Percentiles rank a stretch among this genome's conserved stretches.
Evolutionary conservation across 768 basidiomycete species (phyloP).

Genomic region (Lactarius evosmus): DNA sequence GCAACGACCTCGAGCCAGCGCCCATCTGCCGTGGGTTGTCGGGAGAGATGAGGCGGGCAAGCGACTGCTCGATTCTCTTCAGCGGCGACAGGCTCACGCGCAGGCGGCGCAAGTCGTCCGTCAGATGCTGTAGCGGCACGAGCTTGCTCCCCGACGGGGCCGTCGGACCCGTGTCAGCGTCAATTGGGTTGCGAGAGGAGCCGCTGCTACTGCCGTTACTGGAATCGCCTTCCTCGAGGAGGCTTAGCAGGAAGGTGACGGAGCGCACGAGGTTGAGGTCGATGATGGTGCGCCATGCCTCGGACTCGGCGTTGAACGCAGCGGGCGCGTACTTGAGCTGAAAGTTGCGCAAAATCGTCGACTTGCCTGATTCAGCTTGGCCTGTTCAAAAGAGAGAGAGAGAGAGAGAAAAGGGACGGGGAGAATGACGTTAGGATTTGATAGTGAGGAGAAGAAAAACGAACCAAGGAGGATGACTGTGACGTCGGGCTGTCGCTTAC

Average conservation of each 20-base stretch:
- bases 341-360: constrained; percentile 64
- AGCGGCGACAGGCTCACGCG: constrained; percentile 53
- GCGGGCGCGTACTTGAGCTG: constrained; percentile 59
- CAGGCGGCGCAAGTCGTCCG: constrained; percentile 42
- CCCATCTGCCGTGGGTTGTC: constrained; percentile 28
- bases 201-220: constrained; percentile 10
- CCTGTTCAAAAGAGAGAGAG: constrained; percentile 44
- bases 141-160: constrained; percentile 14
- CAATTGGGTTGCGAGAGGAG: constrained; percentile 43
- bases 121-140: constrained; percentile 23
- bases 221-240: constrained; percentile 32
- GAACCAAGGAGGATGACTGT: constrained; percentile 58
- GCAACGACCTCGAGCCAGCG: constrained; percentile 20
- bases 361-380: constrained; percentile 68
- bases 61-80: constrained; percentile 51
- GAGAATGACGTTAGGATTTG: neutral
- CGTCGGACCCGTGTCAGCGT: constrained; percentile 12
- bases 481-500: constrained; percentile 40
- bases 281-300: constrained; percentile 62
- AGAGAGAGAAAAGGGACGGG: neutral
- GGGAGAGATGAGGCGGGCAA: constrained; percentile 44
- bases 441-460: constrained; percentile 24
- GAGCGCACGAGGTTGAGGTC: constrained; percentile 64
- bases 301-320: constrained; percentile 54
- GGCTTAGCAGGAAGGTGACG: constrained; percentile 43